These are phyloP conservation scores for Cryptococcus sp. DNA, from an alignment of 1,284 basidiomycete species.

Conservation along the genomic window DNA sequence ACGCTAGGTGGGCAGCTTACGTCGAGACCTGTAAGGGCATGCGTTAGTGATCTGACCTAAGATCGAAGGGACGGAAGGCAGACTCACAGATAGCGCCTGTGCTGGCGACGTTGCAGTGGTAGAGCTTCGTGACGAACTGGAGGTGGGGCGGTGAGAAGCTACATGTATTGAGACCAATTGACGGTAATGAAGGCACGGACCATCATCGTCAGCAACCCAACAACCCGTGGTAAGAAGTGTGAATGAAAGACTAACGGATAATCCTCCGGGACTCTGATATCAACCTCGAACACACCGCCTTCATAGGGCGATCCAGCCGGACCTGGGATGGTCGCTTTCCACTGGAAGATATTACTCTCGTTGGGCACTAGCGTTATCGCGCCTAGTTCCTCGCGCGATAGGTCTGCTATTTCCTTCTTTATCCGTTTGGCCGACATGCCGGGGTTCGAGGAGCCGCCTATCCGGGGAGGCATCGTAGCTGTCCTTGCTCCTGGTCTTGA, in stretches of 20 bases:
- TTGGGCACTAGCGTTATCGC: conserved; percentile 69
- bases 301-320: conserved; percentile 85
- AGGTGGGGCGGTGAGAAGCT: conserved; percentile 84
- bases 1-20: conserved; percentile 24
- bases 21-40: conserved; percentile 42
- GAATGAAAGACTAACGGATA: conserved; percentile 68
- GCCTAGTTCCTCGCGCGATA: conserved; percentile 80
- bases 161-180: not conserved
- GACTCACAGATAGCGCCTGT: conserved; percentile 54
- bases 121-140: conserved; percentile 79
- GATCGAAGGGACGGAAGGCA: not conserved
- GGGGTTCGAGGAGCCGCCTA: not conserved
- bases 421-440: conserved; percentile 85
- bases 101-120: conserved; percentile 89
- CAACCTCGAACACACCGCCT: conserved; percentile 77
- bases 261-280: conserved; percentile 69
- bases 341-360: conserved; percentile 61
- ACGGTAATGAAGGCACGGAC: not conserved
- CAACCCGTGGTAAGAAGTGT: not conserved
- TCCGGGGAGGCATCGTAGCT: not conserved
- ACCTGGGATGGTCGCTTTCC: conserved; percentile 74
- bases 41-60: not conserved
- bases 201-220: not conserved
- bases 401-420: conserved; percentile 79
- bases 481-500: too few relatives aligned